These are phyloP conservation scores for Panicum miliaceum DNA, from an alignment of 176 grass and related monocot genomes.

Conservation along the genomic window DNA sequence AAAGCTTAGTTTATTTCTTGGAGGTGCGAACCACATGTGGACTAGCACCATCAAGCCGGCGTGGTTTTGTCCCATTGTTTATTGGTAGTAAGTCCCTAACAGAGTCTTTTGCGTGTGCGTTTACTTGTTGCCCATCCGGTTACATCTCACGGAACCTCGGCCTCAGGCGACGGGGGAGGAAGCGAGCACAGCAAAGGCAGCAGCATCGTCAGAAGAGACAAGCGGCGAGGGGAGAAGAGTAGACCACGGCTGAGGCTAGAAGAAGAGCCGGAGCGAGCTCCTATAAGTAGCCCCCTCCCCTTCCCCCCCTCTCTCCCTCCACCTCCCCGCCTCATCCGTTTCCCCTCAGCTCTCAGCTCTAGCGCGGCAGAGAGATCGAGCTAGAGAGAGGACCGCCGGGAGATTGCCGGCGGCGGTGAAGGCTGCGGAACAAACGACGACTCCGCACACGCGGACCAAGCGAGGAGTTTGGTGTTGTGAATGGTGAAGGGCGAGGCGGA, in stretches of 20 bases:
- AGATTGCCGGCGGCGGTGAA: neutral
- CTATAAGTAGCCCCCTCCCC: conserved; percentile 33
- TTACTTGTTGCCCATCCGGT: conserved; percentile 17
- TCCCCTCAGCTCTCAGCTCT: neutral
- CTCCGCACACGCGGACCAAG: too few species aligned
- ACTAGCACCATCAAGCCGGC: neutral
- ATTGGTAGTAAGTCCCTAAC: neutral
- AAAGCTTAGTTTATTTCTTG: neutral
- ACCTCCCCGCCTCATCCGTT: conserved; percentile 23
- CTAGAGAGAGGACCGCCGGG: too few species aligned
- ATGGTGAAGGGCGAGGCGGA: conserved; percentile 51
- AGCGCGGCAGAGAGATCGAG: neutral
- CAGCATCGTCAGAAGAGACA: neutral
- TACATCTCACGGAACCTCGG: neutral
- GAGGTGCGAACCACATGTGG: neutral
- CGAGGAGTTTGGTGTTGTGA: neutral
- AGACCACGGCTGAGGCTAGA: conserved; percentile 2
- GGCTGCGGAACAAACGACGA: neutral
- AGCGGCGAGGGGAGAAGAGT: neutral
- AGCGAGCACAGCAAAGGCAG: neutral
- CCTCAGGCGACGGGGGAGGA: neutral
- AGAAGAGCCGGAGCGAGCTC: neutral
- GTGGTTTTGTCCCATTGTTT: neutral
- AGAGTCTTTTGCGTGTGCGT: conserved; percentile 44
- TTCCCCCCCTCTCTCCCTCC: neutral